A percentile compares a stretch with the other conserved stretches of the same genome.
Evolutionary conservation across 139 green algal species (phyloP).

Genomic region (Chlamydomonas schloesseri): DNA sequence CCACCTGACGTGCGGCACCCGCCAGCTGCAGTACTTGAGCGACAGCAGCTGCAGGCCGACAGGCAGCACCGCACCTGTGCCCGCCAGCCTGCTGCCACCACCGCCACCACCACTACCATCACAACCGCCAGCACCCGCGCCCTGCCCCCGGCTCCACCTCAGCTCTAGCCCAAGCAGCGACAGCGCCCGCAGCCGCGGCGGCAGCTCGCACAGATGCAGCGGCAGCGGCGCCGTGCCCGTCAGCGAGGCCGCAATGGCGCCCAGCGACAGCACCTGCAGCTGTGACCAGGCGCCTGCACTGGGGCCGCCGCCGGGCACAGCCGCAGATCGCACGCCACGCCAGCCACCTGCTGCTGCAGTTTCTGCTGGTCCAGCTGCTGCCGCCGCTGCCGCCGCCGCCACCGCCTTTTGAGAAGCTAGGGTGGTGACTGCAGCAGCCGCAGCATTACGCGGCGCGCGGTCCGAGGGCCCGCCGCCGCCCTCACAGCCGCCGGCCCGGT

Average conservation of each 20-base stretch:
- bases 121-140: neutral
- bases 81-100: neutral
- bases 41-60: slow-evolving; percentile 1
- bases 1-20: slow-evolving; percentile 14
- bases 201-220: neutral
- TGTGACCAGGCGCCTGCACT: neutral
- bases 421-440: too few species aligned
- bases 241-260: neutral
- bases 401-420: too few species aligned
- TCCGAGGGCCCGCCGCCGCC: too few species aligned
- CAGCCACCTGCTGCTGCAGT: too few species aligned
- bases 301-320: too few species aligned
- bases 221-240: neutral
- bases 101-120: neutral
- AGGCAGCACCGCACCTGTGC: neutral
- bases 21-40: slow-evolving; percentile 27
- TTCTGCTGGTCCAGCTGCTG: too few species aligned
- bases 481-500: too few species aligned
- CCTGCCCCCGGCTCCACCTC: neutral
- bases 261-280: slow-evolving; percentile 30
- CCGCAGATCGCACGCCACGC: too few species aligned
- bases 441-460: too few species aligned
- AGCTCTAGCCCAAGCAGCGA: slow-evolving; percentile 27
- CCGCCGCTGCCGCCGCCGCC: too few species aligned
- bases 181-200: neutral